phyloP scores from a whole-genome alignment of 2,329 filamentous ascomycete species.

The Pseudogymnoascus sp. region DNA sequence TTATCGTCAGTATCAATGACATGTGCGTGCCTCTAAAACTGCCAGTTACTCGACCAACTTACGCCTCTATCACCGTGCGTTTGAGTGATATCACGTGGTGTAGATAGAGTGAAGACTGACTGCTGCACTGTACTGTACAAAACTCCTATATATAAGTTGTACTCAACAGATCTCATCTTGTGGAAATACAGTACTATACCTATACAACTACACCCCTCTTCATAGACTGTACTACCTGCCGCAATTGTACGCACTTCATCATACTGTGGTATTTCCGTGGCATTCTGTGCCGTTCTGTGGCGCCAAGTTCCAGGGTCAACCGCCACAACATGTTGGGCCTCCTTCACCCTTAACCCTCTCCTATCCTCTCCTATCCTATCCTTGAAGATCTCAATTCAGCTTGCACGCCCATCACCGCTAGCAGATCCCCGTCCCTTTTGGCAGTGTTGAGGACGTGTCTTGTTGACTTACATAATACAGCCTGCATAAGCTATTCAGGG shows the following conservation, averaged over 20 bases:
- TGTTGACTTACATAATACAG: conserved; percentile 1
- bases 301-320: not conserved
- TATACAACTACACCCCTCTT: not conserved
- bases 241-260: not conserved
- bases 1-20: not conserved
- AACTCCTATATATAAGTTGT: not conserved
- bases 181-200: not conserved
- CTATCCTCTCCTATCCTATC: not conserved
- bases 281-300: not conserved
- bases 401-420: not conserved
- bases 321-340: not conserved
- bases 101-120: not conserved
- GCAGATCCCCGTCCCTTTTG: conserved; percentile 1
- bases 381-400: conserved; percentile 9
- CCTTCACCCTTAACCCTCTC: not conserved
- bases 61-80: not conserved
- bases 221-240: not conserved
- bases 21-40: not conserved
- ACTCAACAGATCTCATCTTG: not conserved
- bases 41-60: not conserved
- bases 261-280: not conserved
- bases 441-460: not conserved
- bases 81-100: not conserved
- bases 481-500: not conserved
- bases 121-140: not conserved